Evolutionary conservation across 2,329 filamentous ascomycete genomes (phyloP).

Genomic region (Samsoniella hepiali): DNA sequence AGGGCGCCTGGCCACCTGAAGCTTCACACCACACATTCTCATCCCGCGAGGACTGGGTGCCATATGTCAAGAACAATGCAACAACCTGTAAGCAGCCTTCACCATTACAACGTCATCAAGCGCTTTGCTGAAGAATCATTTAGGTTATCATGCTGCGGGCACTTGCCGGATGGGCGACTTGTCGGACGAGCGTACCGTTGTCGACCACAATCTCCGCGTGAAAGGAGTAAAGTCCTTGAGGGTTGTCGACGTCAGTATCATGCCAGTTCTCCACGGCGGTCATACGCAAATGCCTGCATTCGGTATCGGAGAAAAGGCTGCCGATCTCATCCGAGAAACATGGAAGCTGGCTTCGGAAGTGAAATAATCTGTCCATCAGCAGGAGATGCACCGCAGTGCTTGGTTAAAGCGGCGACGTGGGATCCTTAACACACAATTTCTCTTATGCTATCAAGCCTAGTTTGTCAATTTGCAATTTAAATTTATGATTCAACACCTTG

Average conservation of each 20-base stretch:
- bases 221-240: constrained; percentile 50
- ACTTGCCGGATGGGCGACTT: constrained; percentile 55
- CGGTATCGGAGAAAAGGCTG: constrained; percentile 51
- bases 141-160: constrained; percentile 54
- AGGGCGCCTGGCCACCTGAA: constrained; percentile 56
- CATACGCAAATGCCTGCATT: constrained; percentile 56
- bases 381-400: background rate
- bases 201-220: constrained; percentile 52
- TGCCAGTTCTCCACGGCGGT: constrained; percentile 48
- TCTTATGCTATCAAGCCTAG: no score
- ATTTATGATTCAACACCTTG: no score
- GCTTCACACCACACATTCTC: constrained; percentile 50
- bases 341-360: background rate
- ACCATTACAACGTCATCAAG: background rate
- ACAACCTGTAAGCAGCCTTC: constrained; percentile 49
- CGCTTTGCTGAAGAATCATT: background rate
- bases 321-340: constrained; percentile 46
- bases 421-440: background rate
- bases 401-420: background rate
- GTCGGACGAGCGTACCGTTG: constrained; percentile 46
- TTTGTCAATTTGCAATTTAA: no score
- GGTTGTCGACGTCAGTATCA: constrained; percentile 51
- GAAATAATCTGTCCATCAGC: background rate
- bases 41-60: constrained; percentile 55
- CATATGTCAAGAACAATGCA: constrained; percentile 55